Percentiles rank a stretch among this genome's conserved stretches.
phyloP scores from a whole-genome alignment of 139 green algal genomes.

The Eudorina sp. region DNA sequence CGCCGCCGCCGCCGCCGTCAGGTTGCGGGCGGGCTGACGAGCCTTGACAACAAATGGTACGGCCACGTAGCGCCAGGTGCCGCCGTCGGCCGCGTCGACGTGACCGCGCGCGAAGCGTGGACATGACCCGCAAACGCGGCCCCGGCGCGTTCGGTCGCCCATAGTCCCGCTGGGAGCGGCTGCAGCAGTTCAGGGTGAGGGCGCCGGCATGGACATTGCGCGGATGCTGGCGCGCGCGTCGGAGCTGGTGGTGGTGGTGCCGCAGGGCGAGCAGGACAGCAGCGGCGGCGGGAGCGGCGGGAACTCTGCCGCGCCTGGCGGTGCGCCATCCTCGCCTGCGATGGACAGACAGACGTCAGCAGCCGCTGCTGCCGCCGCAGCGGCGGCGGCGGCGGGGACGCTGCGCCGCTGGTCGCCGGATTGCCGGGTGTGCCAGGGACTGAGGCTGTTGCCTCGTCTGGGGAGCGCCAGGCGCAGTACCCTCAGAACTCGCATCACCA shows the following conservation, averaged over 20 bases:
- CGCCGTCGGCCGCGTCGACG: no score
- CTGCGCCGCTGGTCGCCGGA: no score
- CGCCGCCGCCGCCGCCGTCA: no score
- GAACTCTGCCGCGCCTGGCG: no score
- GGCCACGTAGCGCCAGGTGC: no score
- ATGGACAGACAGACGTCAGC: no score
- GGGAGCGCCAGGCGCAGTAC: neutral
- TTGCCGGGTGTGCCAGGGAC: no score
- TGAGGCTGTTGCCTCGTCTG: no score
- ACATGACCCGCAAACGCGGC: neutral
- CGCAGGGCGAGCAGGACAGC: neutral
- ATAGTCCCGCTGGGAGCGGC: neutral
- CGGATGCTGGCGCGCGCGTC: slow-evolving; percentile 24
- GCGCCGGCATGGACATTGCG: slow-evolving; percentile 17
- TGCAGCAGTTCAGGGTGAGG: neutral
- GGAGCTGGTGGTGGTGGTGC: neutral
- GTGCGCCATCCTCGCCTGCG: no score
- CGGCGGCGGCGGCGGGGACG: neutral
- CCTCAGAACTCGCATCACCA: neutral
- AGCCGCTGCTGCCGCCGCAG: no score
- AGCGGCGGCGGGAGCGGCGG: neutral
- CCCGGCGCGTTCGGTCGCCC: neutral
- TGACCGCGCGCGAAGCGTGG: neutral
- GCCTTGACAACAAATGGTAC: no score
- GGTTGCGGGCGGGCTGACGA: no score